These are phyloP conservation scores for Cynara cardunculus DNA, from an alignment of 129 eudicot species.

Conservation along the genomic window DNA sequence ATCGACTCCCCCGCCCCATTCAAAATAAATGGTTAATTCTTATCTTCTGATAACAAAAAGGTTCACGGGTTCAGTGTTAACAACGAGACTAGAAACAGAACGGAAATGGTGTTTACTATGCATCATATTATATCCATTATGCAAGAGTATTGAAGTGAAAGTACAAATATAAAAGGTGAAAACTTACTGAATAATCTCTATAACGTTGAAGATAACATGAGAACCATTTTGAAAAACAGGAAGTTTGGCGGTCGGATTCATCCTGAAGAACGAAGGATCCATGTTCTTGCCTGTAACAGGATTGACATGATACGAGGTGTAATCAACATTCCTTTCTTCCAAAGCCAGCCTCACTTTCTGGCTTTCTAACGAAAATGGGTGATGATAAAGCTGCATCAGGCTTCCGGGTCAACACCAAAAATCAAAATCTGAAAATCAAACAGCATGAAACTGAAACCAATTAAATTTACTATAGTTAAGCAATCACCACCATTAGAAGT, in stretches of 20 bases:
- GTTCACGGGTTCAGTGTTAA: background rate
- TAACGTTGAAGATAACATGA: constrained; percentile 64
- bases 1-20: too few relatives aligned
- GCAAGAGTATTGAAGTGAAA: background rate
- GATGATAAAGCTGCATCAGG: constrained; percentile 91
- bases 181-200: constrained; percentile 86
- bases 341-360: constrained; percentile 91
- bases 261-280: constrained; percentile 66
- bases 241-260: constrained; percentile 80
- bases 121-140: background rate
- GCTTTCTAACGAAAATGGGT: constrained; percentile 84
- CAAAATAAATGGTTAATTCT: background rate
- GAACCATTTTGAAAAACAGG: constrained; percentile 94
- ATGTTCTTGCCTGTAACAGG: constrained; percentile 86
- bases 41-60: background rate
- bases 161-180: background rate
- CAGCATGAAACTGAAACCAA: background rate
- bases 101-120: background rate
- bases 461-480: background rate
- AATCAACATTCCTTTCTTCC: constrained; percentile 82
- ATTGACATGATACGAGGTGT: constrained; percentile 83
- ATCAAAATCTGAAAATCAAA: constrained; percentile 3
- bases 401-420: constrained; percentile 14
- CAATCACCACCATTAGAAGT: background rate
- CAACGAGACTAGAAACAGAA: background rate